phyloP scores from a whole-genome alignment of 2,329 filamentous ascomycete genomes.

The Raffaelea ambrosiae region DNA sequence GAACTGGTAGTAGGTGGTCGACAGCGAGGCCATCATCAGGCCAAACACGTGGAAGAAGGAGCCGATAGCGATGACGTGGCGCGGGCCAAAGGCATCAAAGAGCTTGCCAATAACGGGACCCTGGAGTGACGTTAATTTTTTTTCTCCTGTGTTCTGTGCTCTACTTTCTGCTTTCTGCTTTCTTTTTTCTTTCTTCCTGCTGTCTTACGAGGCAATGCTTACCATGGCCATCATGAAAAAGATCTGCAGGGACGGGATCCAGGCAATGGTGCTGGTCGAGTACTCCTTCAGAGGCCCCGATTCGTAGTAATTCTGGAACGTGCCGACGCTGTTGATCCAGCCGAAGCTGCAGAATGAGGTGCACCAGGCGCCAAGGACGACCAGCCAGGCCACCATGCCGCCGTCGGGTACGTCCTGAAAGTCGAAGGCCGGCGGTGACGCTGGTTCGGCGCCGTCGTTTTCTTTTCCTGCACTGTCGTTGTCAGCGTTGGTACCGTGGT shows the following conservation, averaged over 20 bases:
- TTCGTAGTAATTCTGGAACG: constrained; percentile 43
- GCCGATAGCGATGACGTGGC: constrained; percentile 37
- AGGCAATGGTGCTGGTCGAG: constrained; percentile 36
- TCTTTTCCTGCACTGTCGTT: not conserved
- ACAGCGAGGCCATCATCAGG: constrained; percentile 49
- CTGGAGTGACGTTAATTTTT: not conserved
- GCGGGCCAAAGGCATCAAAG: constrained; percentile 52
- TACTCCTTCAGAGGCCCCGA: constrained; percentile 29
- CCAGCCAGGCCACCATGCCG: constrained; percentile 16
- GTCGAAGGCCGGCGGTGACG: not conserved
- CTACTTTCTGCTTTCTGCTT: not conserved
- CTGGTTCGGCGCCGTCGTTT: not conserved
- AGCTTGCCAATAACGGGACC: constrained; percentile 50
- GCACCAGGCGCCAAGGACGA: constrained; percentile 16
- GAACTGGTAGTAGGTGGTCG: constrained; percentile 21
- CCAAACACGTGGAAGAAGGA: constrained; percentile 45
- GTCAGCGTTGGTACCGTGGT: not conserved
- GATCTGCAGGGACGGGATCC: constrained; percentile 42
- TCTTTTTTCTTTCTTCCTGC: no score
- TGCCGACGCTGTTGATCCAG: constrained; percentile 21
- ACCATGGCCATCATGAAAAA: constrained; percentile 44
- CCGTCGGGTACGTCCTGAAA: constrained; percentile 14
- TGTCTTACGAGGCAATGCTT: constrained; percentile 1
- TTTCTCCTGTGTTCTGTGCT: not conserved
- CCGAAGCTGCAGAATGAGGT: constrained; percentile 14